Conservation (phyloP, 75 land plant genomes). For the Larix kaempferi region DNA sequence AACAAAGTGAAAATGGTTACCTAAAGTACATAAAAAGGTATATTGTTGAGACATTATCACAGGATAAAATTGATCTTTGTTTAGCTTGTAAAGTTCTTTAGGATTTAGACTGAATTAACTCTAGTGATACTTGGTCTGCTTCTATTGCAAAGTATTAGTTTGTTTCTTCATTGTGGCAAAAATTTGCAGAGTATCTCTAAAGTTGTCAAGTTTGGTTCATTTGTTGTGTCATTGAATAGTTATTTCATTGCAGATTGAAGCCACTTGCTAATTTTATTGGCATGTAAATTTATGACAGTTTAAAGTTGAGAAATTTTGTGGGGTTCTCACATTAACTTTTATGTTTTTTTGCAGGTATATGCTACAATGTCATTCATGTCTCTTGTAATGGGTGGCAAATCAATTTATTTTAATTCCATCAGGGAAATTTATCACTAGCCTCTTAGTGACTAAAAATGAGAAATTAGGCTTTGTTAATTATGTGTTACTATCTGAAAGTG, state of each 20-base stretch:
- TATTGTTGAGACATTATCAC: not conserved
- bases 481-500: too few species aligned
- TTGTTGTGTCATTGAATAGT: not conserved
- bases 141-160: not conserved
- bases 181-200: not conserved
- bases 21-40: not conserved
- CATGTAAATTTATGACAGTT: not conserved
- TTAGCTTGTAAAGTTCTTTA: not conserved
- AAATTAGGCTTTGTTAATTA: too few species aligned
- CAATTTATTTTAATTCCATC: constrained; percentile 92
- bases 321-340: too few species aligned
- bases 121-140: not conserved
- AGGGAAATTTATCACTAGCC: constrained; percentile 53
- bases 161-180: not conserved
- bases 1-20: not conserved
- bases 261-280: not conserved
- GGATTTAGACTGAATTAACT: not conserved
- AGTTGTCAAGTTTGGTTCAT: not conserved
- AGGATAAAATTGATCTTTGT: not conserved
- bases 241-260: not conserved
- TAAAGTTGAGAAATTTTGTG: not conserved
- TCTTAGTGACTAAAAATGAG: too few species aligned
- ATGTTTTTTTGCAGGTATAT: constrained; percentile 62
- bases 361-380: constrained; percentile 90
- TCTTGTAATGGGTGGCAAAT: constrained; percentile 47